Evolutionary conservation across 257 asterid species (phyloP), one percentile per base, ranked within the genome.

Genomic region (Buddleja alternifolia): DNA sequence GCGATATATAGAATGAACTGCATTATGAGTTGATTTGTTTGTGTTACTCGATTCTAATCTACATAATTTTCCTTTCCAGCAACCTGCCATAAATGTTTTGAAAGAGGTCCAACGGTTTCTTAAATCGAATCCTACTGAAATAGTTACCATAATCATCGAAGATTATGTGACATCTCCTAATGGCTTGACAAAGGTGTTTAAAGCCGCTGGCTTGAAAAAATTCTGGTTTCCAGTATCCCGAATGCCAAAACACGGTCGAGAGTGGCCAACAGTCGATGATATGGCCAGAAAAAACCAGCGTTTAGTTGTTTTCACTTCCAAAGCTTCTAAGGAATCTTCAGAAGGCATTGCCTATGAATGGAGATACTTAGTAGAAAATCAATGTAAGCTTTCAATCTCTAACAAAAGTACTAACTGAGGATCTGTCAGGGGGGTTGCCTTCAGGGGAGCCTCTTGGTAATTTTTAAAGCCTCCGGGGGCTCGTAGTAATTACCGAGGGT

Each of bases 241-340:
- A 66, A 87, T 93, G 96, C 97, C 97, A 3, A 79, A 78, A 80
- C 80, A 75, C 42, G 97, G 97, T 51, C 93, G 84, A 70, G 83
- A 90, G 9, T 93, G 97, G 97, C 97, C 96, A 51, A 81, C 80
- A n/a, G 88, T 93, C 50, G 96, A 79, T 79, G 96, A 90, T 62
- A 93, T 93, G 99, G 50, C 79, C 73, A 71, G 71, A 67, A 66
- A 63, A 70, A 93, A 89, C 86, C 93, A 89, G 66, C 93, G 99
- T n/a, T 68, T 90, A 70, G 88, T 93, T 32, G 96, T 89, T 66
- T 93, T 93, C 89, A 93, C 96, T 32, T 90, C 96, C 19, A 87
- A 87, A 81, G 73, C 93, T 52, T 42, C 85, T 7, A 88, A 93
- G 78, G 99, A 90, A 81, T 32, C 88, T 20, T 78, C 93, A 17